These are phyloP conservation scores for Pseudonectria buxi DNA, from an alignment of 2,329 filamentous ascomycete species.

Conservation along the genomic window DNA sequence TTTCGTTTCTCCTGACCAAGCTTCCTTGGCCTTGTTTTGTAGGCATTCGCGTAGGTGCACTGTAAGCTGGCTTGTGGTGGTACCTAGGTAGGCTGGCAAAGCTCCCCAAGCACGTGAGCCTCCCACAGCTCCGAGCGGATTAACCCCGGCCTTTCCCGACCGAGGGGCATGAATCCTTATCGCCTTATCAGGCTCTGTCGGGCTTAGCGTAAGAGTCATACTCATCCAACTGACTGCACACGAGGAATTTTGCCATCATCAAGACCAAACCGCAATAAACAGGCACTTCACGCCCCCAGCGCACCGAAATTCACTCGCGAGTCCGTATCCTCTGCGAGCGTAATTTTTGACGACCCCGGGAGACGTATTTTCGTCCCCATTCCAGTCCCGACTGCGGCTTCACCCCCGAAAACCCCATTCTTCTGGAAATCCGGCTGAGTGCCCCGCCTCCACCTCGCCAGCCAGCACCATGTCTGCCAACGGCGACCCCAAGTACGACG, in stretches of 20 bases:
- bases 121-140: conserved; percentile 3
- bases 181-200: conserved; percentile 28
- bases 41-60: no score
- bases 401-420: conserved; percentile 14
- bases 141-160: conserved; percentile 23
- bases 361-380: conserved; percentile 7
- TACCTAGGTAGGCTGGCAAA: not conserved
- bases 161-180: conserved; percentile 34
- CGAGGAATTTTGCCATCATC: conserved; percentile 36
- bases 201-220: conserved; percentile 36
- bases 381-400: conserved; percentile 9
- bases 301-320: conserved; percentile 11
- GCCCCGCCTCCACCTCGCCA: conserved; percentile 22
- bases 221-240: conserved; percentile 30
- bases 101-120: not conserved
- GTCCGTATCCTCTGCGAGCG: conserved; percentile 9
- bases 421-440: conserved; percentile 15
- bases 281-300: conserved; percentile 13
- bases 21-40: no score
- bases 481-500: conserved; percentile 60
- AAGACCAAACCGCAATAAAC: conserved; percentile 28
- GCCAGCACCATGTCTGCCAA: conserved; percentile 43
- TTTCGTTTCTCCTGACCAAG: no score
- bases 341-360: conserved; percentile 14
- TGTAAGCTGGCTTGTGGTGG: no score